Percentiles rank a stretch among this genome's conserved stretches.
phyloP scores from a whole-genome alignment of 2,329 filamentous ascomycete genomes.

The Corinectria fuckeliana region DNA sequence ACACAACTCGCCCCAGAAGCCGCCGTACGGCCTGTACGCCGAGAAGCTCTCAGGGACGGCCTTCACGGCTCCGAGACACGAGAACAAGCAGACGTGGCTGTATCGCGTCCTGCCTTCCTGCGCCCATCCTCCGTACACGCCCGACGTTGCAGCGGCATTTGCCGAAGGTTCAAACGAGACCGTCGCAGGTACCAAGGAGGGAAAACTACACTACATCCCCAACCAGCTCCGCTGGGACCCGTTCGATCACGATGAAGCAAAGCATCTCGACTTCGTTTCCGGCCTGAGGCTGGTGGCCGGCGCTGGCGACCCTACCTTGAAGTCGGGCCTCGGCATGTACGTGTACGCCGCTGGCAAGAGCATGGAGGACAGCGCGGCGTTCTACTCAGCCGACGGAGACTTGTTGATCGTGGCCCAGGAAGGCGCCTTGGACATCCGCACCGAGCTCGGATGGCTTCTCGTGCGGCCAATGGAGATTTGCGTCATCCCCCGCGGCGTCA shows the following conservation, averaged over 20 bases:
- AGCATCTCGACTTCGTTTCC: constrained; percentile 57
- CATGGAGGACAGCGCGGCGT: constrained; percentile 77
- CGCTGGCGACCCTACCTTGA: constrained; percentile 79
- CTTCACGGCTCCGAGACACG: constrained; percentile 72
- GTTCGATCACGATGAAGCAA: constrained; percentile 72
- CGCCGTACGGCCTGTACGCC: constrained; percentile 78
- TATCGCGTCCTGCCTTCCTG: constrained; percentile 73
- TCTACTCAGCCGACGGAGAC: constrained; percentile 85
- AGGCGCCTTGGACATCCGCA: constrained; percentile 76
- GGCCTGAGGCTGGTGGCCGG: constrained; percentile 76
- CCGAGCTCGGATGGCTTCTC: constrained; percentile 75
- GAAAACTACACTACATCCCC: constrained; percentile 54
- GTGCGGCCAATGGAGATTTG: constrained; percentile 81
- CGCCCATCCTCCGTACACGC: constrained; percentile 62
- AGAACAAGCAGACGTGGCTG: constrained; percentile 76
- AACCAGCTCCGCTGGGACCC: constrained; percentile 87
- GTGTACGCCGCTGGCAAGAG: constrained; percentile 80
- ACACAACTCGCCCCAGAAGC: constrained; percentile 83
- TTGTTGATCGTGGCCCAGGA: constrained; percentile 78
- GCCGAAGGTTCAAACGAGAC: constrained; percentile 36
- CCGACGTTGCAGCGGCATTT: constrained; percentile 45
- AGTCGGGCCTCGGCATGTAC: constrained; percentile 80
- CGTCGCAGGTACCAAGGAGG: constrained; percentile 28
- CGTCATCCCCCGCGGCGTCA: constrained; percentile 76
- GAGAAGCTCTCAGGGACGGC: constrained; percentile 79